phyloP scores from a whole-genome alignment of 495 filamentous ascomycete species.

The Pyrenula massariospora region DNA sequence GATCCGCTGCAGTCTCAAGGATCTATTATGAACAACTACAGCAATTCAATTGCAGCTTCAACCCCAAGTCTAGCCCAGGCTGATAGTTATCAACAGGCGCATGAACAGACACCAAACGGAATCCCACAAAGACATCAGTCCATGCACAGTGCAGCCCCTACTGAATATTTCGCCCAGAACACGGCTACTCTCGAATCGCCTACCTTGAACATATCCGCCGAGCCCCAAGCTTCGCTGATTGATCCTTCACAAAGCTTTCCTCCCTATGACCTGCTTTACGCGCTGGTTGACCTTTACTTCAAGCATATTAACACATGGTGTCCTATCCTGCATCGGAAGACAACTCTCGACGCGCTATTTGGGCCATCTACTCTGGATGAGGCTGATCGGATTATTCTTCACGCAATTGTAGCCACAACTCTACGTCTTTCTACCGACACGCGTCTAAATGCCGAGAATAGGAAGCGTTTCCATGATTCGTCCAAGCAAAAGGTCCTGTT shows the following conservation, averaged over 20 bases:
- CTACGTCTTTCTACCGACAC: constrained; percentile 68
- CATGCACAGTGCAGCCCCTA: not conserved
- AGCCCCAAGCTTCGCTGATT: constrained; percentile 18
- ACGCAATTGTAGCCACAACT: constrained; percentile 78
- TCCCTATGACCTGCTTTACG: constrained; percentile 73
- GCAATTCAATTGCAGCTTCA: constrained; percentile 1
- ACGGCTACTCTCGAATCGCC: constrained; percentile 31
- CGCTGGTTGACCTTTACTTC: constrained; percentile 77
- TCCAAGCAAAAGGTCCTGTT: constrained; percentile 79
- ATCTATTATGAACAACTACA: not conserved
- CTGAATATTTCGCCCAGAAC: not conserved
- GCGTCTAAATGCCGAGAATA: constrained; percentile 56
- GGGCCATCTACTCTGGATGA: constrained; percentile 63
- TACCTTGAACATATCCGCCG: constrained; percentile 20
- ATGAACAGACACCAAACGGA: not conserved
- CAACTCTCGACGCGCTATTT: constrained; percentile 73
- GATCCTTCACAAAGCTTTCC: constrained; percentile 65
- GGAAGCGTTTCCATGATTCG: constrained; percentile 60
- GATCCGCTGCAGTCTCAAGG: not conserved
- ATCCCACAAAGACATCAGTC: not conserved
- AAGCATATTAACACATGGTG: constrained; percentile 87
- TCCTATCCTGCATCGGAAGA: constrained; percentile 72
- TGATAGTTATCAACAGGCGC: not conserved
- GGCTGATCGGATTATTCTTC: constrained; percentile 68
- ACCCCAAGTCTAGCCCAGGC: not conserved